phyloP scores from a whole-genome alignment of 441 rosid species.

The Corymbia citriodora region DNA sequence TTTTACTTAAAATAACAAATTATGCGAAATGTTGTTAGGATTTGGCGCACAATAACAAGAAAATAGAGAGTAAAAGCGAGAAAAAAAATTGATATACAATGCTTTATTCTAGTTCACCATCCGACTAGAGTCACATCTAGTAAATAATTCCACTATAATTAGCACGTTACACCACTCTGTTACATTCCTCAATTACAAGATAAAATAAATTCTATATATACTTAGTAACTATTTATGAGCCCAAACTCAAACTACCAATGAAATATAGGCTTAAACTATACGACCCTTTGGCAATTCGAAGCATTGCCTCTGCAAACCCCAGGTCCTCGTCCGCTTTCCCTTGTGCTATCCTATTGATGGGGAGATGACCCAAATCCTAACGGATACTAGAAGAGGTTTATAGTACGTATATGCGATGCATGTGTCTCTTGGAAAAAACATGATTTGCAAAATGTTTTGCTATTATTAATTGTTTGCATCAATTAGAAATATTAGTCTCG shows the following conservation, averaged over 20 bases:
- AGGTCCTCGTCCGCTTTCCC: no score
- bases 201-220: no score
- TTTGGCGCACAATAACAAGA: accelerated
- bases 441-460: background rate
- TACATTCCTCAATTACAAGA: background rate
- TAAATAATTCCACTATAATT: no score
- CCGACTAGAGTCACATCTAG: no score
- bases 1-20: background rate
- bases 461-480: background rate
- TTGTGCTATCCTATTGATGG: accelerated
- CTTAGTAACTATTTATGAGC: no score
- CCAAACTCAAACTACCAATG: no score
- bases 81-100: no score
- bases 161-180: background rate
- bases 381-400: background rate
- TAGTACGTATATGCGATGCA: background rate
- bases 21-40: background rate
- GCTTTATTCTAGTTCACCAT: no score
- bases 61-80: background rate
- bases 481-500: background rate
- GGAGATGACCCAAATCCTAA: background rate
- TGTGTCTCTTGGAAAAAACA: background rate
- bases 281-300: accelerated
- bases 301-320: background rate
- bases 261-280: background rate